phyloP scores from a whole-genome alignment of 1,139 yeast genomes.

The Hyphopichia khmerensis region DNA sequence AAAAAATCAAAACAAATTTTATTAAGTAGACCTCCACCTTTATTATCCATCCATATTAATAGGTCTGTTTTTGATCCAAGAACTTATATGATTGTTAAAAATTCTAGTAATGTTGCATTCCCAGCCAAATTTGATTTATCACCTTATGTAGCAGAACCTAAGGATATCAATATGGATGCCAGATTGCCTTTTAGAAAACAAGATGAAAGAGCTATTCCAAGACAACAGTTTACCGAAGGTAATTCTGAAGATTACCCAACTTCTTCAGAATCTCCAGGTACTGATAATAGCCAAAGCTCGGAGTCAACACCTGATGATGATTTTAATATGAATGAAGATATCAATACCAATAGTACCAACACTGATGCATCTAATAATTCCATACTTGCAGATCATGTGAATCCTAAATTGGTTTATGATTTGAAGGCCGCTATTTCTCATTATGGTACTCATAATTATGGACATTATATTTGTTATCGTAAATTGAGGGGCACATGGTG shows the following conservation, averaged over 20 bases:
- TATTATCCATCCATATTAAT: slow-evolving; percentile 81
- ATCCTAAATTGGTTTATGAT: slow-evolving; percentile 54
- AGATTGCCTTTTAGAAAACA: slow-evolving; percentile 69
- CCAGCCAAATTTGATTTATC: slow-evolving; percentile 66
- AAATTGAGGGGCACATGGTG: slow-evolving; percentile 86
- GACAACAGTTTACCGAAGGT: slow-evolving; percentile 7
- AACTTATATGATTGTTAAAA: slow-evolving; percentile 80
- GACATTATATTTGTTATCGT: slow-evolving; percentile 89
- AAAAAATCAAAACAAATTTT: slow-evolving; percentile 81
- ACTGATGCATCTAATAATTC: slow-evolving; percentile 5
- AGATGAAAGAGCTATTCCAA: slow-evolving; percentile 23
- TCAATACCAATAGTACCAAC: slow-evolving; percentile 8
- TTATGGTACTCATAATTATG: slow-evolving; percentile 92
- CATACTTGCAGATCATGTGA: slow-evolving; percentile 1
- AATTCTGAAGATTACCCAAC: background rate
- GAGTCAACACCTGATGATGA: slow-evolving; percentile 8
- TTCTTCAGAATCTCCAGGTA: slow-evolving; percentile 6
- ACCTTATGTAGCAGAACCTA: slow-evolving; percentile 67
- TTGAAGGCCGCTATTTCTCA: slow-evolving; percentile 86
- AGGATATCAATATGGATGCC: slow-evolving; percentile 77
- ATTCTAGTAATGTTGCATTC: slow-evolving; percentile 77
- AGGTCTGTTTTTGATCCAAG: slow-evolving; percentile 89
- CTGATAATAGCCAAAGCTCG: slow-evolving; percentile 5
- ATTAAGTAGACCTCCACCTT: slow-evolving; percentile 80
- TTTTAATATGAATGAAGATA: background rate